phyloP scores from a whole-genome alignment of 2,329 filamentous ascomycete species.

The Claviceps sorghi region DNA sequence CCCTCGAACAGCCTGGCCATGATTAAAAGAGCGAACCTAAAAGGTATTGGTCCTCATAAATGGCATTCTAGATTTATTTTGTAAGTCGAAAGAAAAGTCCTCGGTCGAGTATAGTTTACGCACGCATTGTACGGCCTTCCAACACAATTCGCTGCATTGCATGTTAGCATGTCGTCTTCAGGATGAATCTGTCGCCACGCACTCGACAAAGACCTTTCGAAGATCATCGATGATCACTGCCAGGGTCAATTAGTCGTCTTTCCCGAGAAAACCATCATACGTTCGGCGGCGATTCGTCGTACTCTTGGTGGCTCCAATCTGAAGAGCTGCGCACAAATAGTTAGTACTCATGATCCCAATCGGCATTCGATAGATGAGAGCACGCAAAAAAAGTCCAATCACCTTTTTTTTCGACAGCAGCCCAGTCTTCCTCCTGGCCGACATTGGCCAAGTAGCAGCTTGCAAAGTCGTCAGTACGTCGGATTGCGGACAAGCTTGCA shows the following conservation, averaged over 20 bases:
- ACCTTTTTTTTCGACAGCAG: constrained; percentile 55
- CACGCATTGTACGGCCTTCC: constrained; percentile 48
- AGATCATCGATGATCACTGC: constrained; percentile 44
- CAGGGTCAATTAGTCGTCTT: not conserved
- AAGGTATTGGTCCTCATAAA: constrained; percentile 41
- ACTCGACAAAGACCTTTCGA: constrained; percentile 56
- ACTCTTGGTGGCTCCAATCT: constrained; percentile 1
- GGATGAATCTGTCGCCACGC: not conserved
- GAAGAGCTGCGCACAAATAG: not conserved
- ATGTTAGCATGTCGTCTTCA: not conserved
- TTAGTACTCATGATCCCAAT: not conserved
- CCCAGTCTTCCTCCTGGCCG: constrained; percentile 58
- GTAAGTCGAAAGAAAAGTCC: not conserved
- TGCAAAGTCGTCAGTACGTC: not conserved
- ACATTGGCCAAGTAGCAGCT: constrained; percentile 3
- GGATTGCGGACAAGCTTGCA: constrained; percentile 41
- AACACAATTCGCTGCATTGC: constrained; percentile 41
- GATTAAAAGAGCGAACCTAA: constrained; percentile 5
- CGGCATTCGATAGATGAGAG: constrained; percentile 9
- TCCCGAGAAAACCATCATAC: not conserved
- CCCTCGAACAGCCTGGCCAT: not conserved
- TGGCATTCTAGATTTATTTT: constrained; percentile 25
- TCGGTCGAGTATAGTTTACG: not conserved
- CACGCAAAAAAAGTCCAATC: constrained; percentile 12
- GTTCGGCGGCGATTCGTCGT: not conserved